Conservation (phyloP, 495 filamentous ascomycete genomes). For the Podospora fimiseda region DNA sequence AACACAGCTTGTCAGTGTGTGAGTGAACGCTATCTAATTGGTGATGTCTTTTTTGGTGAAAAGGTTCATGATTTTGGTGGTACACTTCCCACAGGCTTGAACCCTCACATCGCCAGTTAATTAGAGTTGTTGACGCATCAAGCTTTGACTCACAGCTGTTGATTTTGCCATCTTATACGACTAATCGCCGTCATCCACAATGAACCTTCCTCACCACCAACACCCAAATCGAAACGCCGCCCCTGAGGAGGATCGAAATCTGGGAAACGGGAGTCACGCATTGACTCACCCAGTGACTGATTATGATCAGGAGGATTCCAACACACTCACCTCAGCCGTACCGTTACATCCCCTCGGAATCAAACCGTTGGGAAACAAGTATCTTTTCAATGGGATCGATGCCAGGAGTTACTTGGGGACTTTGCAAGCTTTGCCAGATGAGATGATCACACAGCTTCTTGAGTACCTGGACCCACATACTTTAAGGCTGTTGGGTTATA, state of each 20-base stretch:
- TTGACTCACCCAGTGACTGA: slow-evolving; percentile 14
- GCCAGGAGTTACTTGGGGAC: slow-evolving; percentile 58
- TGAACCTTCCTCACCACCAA: slow-evolving; percentile 21
- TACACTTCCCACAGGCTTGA: too few relatives aligned
- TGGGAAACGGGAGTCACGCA: slow-evolving; percentile 10
- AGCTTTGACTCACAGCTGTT: too few relatives aligned
- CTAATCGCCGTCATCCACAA: slow-evolving; percentile 3
- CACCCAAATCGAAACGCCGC: slow-evolving; percentile 6
- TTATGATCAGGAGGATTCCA: slow-evolving; percentile 7
- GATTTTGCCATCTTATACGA: neutral
- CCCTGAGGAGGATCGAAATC: slow-evolving; percentile 7
- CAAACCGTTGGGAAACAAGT: slow-evolving; percentile 84
- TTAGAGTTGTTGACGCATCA: too few relatives aligned
- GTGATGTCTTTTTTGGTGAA: too few relatives aligned
- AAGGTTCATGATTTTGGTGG: too few relatives aligned
- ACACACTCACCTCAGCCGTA: slow-evolving; percentile 37
- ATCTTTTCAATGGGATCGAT: slow-evolving; percentile 54
- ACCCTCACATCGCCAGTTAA: too few relatives aligned
- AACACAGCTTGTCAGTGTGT: neutral
- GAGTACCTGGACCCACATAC: slow-evolving; percentile 62
- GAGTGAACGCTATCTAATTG: neutral
- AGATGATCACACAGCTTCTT: slow-evolving; percentile 68
- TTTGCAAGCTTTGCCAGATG: slow-evolving; percentile 68
- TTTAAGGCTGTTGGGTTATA: slow-evolving; percentile 63
- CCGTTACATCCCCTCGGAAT: slow-evolving; percentile 78